These are phyloP conservation scores for Lactarius akahatsu DNA, from an alignment of 768 basidiomycete genomes.

Conservation along the genomic window DNA sequence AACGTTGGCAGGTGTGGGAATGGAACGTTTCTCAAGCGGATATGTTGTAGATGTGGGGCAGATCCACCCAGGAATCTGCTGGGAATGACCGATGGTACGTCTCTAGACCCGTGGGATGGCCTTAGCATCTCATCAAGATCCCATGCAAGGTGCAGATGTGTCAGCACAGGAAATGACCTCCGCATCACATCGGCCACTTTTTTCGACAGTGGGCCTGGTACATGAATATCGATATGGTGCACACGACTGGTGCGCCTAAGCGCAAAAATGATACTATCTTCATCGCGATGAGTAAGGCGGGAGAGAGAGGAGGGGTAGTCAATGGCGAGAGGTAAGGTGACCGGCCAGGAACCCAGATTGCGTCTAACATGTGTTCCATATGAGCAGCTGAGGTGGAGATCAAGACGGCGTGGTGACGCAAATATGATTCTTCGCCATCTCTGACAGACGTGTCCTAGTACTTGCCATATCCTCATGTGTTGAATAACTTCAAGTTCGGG, in stretches of 20 bases:
- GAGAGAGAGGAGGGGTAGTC: not conserved
- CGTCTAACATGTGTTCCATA: not conserved
- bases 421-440: not conserved
- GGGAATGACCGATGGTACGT: not conserved
- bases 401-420: not conserved
- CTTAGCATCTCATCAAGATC: too few species aligned
- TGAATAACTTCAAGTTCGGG: too few species aligned
- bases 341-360: not conserved
- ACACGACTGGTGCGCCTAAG: not conserved
- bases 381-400: not conserved
- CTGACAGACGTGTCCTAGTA: not conserved
- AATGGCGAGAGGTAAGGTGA: not conserved
- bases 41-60: not conserved
- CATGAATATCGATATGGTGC: not conserved
- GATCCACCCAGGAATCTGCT: not conserved
- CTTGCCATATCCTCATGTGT: not conserved
- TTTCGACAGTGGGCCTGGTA: not conserved
- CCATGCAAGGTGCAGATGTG: not conserved
- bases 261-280: not conserved
- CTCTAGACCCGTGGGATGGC: too few species aligned
- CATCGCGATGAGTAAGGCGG: not conserved
- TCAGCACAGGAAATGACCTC: not conserved
- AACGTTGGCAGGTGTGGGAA: too few species aligned
- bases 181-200: too few species aligned
- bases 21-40: too few species aligned